Evolutionary conservation across 2,329 filamentous ascomycete genomes (phyloP).

Genomic region (Fusarium sp.): DNA sequence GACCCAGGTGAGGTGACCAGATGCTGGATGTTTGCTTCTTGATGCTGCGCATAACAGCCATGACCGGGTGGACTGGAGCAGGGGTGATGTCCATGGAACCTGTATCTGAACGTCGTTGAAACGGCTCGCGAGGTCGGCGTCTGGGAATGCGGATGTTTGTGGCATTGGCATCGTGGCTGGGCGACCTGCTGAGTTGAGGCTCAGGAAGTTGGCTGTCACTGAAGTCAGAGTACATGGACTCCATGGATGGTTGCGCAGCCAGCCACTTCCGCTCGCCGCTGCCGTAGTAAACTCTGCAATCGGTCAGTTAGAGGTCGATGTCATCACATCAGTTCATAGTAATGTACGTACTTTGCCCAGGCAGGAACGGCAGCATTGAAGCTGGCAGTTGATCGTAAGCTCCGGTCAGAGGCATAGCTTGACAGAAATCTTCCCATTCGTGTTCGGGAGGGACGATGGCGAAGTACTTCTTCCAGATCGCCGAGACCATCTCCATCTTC

Average conservation of each 20-base stretch:
- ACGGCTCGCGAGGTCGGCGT: slow-evolving; percentile 59
- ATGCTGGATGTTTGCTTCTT: slow-evolving; percentile 71
- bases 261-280: slow-evolving; percentile 73
- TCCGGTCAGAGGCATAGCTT: slow-evolving; percentile 65
- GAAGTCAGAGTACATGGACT: slow-evolving; percentile 63
- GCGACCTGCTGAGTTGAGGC: slow-evolving; percentile 64
- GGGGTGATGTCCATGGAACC: slow-evolving; percentile 64
- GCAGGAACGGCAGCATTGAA: slow-evolving; percentile 65
- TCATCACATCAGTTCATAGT: not conserved
- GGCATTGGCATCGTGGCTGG: slow-evolving; percentile 65
- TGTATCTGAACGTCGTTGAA: slow-evolving; percentile 27
- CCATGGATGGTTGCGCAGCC: slow-evolving; percentile 60
- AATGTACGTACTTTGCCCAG: slow-evolving; percentile 65
- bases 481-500: slow-evolving; percentile 76
- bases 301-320: slow-evolving; percentile 25
- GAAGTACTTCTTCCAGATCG: slow-evolving; percentile 69
- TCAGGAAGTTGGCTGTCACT: slow-evolving; percentile 64
- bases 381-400: slow-evolving; percentile 67
- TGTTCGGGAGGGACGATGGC: slow-evolving; percentile 67
- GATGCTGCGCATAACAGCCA: slow-evolving; percentile 50
- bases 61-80: slow-evolving; percentile 50
- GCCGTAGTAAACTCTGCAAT: slow-evolving; percentile 76
- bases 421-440: slow-evolving; percentile 68
- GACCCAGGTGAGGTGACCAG: slow-evolving; percentile 81
- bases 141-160: slow-evolving; percentile 63